These are phyloP conservation scores for Syzygium grande DNA, from an alignment of 345 rosid genomes.

Conservation along the genomic window DNA sequence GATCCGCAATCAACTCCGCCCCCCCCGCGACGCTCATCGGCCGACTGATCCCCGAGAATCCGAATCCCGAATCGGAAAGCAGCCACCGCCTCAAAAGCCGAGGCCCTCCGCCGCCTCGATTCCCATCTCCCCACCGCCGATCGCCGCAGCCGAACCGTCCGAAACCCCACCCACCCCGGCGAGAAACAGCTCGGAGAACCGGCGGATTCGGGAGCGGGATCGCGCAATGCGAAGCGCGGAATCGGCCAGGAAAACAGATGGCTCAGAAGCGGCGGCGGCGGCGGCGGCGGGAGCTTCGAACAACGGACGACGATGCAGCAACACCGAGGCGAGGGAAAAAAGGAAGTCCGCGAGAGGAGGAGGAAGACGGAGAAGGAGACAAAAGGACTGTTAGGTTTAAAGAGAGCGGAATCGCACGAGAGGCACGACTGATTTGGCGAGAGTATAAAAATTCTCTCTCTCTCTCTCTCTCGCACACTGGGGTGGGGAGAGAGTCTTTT, in stretches of 20 bases:
- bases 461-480: background rate
- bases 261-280: background rate
- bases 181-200: background rate
- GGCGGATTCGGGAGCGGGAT: background rate
- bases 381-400: conserved; percentile 2
- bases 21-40: background rate
- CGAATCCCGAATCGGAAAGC: background rate
- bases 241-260: background rate
- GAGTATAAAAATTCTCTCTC: background rate
- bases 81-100: background rate
- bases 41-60: background rate
- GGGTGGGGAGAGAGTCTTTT: background rate
- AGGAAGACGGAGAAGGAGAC: background rate
- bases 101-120: background rate
- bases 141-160: background rate
- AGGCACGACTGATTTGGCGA: background rate
- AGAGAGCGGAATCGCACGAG: background rate
- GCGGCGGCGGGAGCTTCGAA: background rate
- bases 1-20: background rate
- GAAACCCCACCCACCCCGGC: background rate
- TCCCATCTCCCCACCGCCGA: background rate
- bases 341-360: background rate
- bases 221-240: background rate
- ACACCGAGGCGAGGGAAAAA: background rate
- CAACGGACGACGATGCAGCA: background rate